These are phyloP conservation scores for Starmerella tilneyi DNA, from an alignment of 805 yeast species.

Conservation along the genomic window DNA sequence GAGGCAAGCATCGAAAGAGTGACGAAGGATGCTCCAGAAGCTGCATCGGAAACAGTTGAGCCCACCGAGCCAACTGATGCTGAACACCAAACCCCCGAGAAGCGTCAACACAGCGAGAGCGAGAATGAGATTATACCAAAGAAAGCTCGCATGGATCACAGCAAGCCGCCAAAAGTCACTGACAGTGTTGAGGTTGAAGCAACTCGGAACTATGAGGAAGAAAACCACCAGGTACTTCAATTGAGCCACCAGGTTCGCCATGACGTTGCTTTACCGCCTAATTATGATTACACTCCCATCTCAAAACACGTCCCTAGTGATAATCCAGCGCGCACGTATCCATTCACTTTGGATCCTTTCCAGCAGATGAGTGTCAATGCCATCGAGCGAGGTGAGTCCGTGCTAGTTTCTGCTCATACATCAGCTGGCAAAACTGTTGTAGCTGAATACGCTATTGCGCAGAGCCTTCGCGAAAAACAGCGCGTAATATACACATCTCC, in stretches of 20 bases:
- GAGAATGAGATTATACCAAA: slow-evolving; percentile 3
- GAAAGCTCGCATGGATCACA: neutral
- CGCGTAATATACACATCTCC: slow-evolving; percentile 94
- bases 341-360: slow-evolving; percentile 90
- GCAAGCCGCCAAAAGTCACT: slow-evolving; percentile 20
- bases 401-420: slow-evolving; percentile 92
- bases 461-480: slow-evolving; percentile 80
- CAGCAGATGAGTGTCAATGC: slow-evolving; percentile 95
- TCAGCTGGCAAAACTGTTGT: slow-evolving; percentile 97
- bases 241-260: slow-evolving; percentile 91
- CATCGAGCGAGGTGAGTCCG: slow-evolving; percentile 89
- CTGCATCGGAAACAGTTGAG: neutral
- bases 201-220: slow-evolving; percentile 18
- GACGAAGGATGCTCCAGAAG: neutral
- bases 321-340: slow-evolving; percentile 78
- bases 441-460: slow-evolving; percentile 95
- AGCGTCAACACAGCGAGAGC: slow-evolving; percentile 1
- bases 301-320: slow-evolving; percentile 64
- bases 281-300: slow-evolving; percentile 77
- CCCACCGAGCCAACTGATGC: neutral
- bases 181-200: slow-evolving; percentile 26
- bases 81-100: neutral
- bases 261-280: slow-evolving; percentile 93
- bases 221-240: slow-evolving; percentile 37
- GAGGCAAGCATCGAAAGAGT: slow-evolving; percentile 4